Evolutionary conservation across 78 protist genomes (phyloP), one percentile per base, ranked within the genome.

Genomic region (Tieghemostelium lacteum): DNA sequence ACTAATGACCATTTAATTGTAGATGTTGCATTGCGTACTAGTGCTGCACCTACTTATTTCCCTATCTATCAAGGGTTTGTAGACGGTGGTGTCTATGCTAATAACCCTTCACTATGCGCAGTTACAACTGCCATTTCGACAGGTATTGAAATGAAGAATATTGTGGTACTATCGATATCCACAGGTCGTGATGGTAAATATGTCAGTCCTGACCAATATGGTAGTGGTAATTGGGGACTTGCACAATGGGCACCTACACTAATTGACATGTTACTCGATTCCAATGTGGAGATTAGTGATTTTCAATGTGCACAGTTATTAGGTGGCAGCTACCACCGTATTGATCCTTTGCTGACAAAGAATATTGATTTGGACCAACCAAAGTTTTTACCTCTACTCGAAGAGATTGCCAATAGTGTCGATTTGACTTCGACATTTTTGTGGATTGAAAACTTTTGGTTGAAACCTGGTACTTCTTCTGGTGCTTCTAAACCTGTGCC

Each of bases 11-110:
- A 75, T 40, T 42, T 49, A 50, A 67, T 61, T 7, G 83, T 75
- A 17, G 94, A 88, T 52, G 87, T 88, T 20, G 87, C 70, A 0
- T 37, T 88, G 17, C 42, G 94, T 34, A 88, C 94, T 2, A 75
- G 80, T 29, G 83, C 94, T 22, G 94, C 94, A 0, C 94, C 94
- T 19, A 88, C 94, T 0, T 88, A 74, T 63, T 88, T 88, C 80
- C 94, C 94, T n/a, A 88, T 73, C 24, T 73, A 64, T 28, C 86
- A 75, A 57, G 87, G 87, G 39, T 88, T 69, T 45, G 94, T 75
- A 0, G 94, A 88, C 37, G 94, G 94, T 66, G 94, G 87, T 73
- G 87, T 88, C 40, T 73, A 72, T 57, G 87, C 94, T 20, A 73
- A 88, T 19, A 75, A 88, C 34, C 94, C 94, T 34, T 50, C 94